Base-by-base conservation (phyloP, 768 basidiomycete species). In the Tylopilus rubrobrunneus region DNA sequence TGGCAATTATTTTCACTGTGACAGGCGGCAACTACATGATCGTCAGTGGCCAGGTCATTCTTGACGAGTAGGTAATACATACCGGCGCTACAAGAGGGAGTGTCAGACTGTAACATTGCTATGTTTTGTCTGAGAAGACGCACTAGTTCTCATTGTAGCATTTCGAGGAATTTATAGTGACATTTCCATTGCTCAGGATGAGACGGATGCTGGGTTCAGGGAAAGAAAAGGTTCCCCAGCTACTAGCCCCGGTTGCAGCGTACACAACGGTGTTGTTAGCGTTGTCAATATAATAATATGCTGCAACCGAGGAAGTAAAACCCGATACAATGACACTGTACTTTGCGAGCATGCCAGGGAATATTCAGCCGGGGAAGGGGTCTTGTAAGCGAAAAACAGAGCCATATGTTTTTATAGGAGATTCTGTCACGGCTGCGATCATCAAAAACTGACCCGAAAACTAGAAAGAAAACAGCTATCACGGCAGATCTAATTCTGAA, bases 101-200 rank as follows among this genome's bases (percentile, higher is more conserved):
- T 5, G 31, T 45, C 12, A 45, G 44, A 36, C 15, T 7, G 34
- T 21, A 7, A 29, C 19, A 31, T 4, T 8, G 4, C 36, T 27
- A 3, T 39, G 9, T 9, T 39, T 5, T 39, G 36, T 39, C n/a
- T 28, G 23, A 33, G 21, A 25, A 62, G 21, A 41, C 8, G 42
- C 45, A 62, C 57, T 53, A 62, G 33, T 58, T 58, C 12, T 56
- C 29, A 25, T 62, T 42, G n/a, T 56, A 61, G 14, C 61, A 62
- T 29, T 52, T 34, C 5, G 57, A 56, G 19, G 60, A 40, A 47
- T 62, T 53, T 25, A 62, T 40, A 0, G 21, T 19, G 34, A 57
- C 0, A 42, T 34, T 27, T 33, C 27, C 23, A 12, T 40, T n/a
- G 14, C 36, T 5, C 2, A 37, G 15, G 8, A 0, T 28, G 19